These are phyloP conservation scores for Aspergillus udagawae DNA, from an alignment of 2,329 filamentous ascomycete species.

Conservation along the genomic window DNA sequence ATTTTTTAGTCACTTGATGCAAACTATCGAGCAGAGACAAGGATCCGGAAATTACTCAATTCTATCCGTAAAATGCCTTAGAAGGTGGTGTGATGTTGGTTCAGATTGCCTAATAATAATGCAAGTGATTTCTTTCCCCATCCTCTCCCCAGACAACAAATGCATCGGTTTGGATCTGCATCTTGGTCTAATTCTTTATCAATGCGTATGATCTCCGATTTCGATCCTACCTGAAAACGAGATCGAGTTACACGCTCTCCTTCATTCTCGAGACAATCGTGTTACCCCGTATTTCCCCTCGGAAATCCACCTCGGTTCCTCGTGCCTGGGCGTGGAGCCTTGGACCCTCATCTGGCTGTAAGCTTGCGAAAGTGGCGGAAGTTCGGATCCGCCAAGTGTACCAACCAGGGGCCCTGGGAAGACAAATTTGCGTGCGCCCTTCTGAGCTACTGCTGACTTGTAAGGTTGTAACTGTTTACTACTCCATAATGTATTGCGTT, in stretches of 20 bases:
- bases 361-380: not conserved
- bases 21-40: not conserved
- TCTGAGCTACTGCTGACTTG: no score
- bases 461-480: no score
- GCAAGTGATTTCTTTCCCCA: not conserved
- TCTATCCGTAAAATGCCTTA: not conserved
- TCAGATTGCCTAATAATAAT: not conserved
- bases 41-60: not conserved
- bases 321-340: not conserved
- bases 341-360: not conserved
- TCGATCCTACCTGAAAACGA: not conserved
- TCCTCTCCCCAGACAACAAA: not conserved
- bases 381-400: not conserved
- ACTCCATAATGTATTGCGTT: not conserved
- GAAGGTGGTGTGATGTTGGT: not conserved
- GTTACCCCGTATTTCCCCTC: not conserved
- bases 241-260: not conserved
- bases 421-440: not conserved
- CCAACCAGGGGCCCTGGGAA: not conserved
- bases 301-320: not conserved
- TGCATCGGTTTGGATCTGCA: not conserved
- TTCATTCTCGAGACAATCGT: not conserved
- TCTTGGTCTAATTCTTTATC: not conserved
- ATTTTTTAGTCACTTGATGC: not conserved
- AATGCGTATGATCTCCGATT: not conserved